phyloP scores from a whole-genome alignment of 2,329 filamentous ascomycete genomes.

The Lachnellula arida region DNA sequence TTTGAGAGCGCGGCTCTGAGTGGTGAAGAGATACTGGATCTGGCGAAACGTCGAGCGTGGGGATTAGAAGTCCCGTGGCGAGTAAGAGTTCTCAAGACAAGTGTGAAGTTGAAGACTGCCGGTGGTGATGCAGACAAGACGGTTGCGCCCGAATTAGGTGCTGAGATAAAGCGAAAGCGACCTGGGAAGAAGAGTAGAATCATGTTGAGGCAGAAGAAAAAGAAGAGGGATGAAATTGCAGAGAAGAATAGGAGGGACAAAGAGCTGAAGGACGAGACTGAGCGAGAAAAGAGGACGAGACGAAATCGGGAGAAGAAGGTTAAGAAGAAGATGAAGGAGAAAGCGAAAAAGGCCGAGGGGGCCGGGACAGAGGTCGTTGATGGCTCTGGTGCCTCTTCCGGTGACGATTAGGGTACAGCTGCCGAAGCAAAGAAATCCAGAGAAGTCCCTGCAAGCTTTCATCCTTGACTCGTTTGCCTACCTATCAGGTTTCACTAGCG shows the following conservation, averaged over 20 bases:
- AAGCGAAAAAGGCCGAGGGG: constrained; percentile 43
- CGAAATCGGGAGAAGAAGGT: constrained; percentile 57
- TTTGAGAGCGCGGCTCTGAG: constrained; percentile 46
- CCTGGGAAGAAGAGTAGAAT: constrained; percentile 58
- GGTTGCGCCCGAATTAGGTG: not conserved
- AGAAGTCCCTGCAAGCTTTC: not conserved
- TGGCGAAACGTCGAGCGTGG: constrained; percentile 46
- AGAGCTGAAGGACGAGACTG: constrained; percentile 49
- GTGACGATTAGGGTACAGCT: not conserved
- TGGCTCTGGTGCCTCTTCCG: not conserved
- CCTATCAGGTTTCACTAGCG: no score
- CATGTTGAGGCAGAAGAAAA: constrained; percentile 40
- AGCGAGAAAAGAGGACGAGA: constrained; percentile 58
- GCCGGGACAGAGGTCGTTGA: not conserved
- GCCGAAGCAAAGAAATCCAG: not conserved
- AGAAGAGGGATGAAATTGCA: constrained; percentile 33
- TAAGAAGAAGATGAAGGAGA: constrained; percentile 53
- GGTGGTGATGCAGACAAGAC: constrained; percentile 6
- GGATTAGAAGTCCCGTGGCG: constrained; percentile 58
- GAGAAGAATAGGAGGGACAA: constrained; percentile 37
- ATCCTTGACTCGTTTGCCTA: not conserved
- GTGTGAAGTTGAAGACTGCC: constrained; percentile 20
- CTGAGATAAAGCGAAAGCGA: constrained; percentile 35
- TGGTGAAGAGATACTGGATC: constrained; percentile 45
- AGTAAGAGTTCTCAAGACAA: constrained; percentile 42